Percentiles rank a stretch among this genome's conserved stretches.
phyloP scores from a whole-genome alignment of 495 filamentous ascomycete genomes.

The Venustampulla echinocandica region DNA sequence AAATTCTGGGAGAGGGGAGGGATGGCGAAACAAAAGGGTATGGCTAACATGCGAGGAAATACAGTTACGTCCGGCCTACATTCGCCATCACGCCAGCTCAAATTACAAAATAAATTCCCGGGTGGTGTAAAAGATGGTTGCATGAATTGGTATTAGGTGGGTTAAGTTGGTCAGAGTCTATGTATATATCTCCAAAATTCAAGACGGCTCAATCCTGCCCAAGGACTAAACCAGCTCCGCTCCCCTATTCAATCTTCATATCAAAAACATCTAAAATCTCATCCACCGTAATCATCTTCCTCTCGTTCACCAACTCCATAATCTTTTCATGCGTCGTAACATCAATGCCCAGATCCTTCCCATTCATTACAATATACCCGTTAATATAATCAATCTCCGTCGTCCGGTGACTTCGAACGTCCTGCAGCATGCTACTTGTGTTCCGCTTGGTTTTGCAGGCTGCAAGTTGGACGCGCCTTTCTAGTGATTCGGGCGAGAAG shows the following conservation, averaged over 20 bases:
- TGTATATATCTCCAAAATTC: conserved; percentile 5
- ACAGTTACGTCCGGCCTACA: conserved; percentile 63
- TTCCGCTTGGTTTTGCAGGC: conserved; percentile 57
- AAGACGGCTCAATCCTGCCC: too few relatives aligned
- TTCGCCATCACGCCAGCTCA: conserved; percentile 50
- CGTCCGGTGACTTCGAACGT: conserved; percentile 48
- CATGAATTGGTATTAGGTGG: too few relatives aligned
- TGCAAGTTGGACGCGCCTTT: conserved; percentile 45
- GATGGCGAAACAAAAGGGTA: background rate
- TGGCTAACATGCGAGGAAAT: background rate
- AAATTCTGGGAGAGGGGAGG: background rate
- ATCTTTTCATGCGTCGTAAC: conserved; percentile 48
- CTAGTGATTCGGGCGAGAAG: conserved; percentile 49
- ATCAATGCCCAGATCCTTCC: conserved; percentile 53
- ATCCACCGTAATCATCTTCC: conserved; percentile 20
- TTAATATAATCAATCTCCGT: conserved; percentile 84
- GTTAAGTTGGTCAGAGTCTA: too few relatives aligned
- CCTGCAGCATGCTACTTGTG: conserved; percentile 73
- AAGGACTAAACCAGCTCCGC: too few relatives aligned
- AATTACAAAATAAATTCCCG: conserved; percentile 19
- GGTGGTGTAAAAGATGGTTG: too few relatives aligned
- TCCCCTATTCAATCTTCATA: too few relatives aligned
- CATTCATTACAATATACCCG: conserved; percentile 66
- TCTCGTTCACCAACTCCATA: conserved; percentile 29
- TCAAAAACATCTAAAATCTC: conserved; percentile 5